Evolutionary conservation across 306 rosid genomes (phyloP), one percentile per base, ranked within the genome.

Genomic region (Cotoneaster glaucophyllus): DNA sequence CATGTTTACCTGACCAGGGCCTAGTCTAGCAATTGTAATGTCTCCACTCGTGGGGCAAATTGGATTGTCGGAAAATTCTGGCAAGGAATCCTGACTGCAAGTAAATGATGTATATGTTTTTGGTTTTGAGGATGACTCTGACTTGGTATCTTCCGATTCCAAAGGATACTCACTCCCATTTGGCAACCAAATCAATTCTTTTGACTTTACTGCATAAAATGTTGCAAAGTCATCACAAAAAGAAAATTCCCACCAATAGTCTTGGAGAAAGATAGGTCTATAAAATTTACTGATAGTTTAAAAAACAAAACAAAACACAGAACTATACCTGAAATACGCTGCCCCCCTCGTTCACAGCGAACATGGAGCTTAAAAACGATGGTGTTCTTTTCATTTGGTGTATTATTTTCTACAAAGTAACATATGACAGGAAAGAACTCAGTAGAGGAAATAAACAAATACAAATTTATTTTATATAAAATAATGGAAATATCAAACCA

Each of bases 281-380:
- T 62, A 4, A 57, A 61, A 37, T 15, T 21, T 48, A 56, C 37
- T 62, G 67, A 77, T 11, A 45, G 7, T 64, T 44, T 64, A 7
- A 71, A 56, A 28, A 28, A 74, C 29, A 41, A 5, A 15, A 28
- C 8, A 41, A 21, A 48, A 32, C 73, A 77, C 26, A 45, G 41
- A 64, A 56, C 24, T 19, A 58, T 79, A 90, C 99, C 99, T 14
- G 87, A 82, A 43, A 82, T 74, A 66, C 97, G 97, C 28, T 81
- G 86, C 28, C 78, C 77, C 4, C 73, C 75, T 48, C 8, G 57
- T 66, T 58, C 77, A 83, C 99, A 90, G 8, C 71, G 73, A 76
- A 74, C 93, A 80, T 92, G 92, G 62, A 92, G 90, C 64, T 88
- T 85, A 80, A 96, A 96, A 80, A 92, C 99, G 71, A 96, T 86